Evolutionary conservation across 1,139 yeast genomes (phyloP), one percentile per base, ranked within the genome.

Genomic region (Candida gigantensis): DNA sequence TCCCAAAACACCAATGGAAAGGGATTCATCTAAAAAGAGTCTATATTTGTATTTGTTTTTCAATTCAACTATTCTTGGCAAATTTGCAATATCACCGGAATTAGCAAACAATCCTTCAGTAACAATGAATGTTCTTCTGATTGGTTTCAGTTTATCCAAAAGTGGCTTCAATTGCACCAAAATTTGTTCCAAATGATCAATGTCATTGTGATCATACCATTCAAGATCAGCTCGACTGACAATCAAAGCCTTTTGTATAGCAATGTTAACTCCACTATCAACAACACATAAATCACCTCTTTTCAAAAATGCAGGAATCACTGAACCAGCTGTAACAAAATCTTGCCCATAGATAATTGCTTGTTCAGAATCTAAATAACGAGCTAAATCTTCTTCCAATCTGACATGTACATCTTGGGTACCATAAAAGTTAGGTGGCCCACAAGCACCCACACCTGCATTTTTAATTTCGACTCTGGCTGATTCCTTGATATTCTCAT

Each of bases 401-500:
- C 84, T 72, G 41, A 82, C 83, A 55, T 92, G 98, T 24, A 83
- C 89, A 57, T 89, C 97, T 61, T 89, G 97, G 46, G 92, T 85
- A 43, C 98, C 99, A 60, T 90, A 92, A 52, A 92, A 92, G 42
- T 95, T 95, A 28, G 97, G 96, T 3, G 99, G 97, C 19, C 97
- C 97, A 69, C 99, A 92, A 1, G 97, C 94, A 45, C 99, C 33
- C n/a, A 92, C 97, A 54, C 99, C 99, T 40, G 85, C 80, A 39
- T 72, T 70, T 32, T 71, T 68, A 43, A 92, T 81, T 20, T 80
- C 74, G 19, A 66, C 58, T 40, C 75, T 71, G 4, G 92, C 89
- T 12, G 71, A 75, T n/a, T 68, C 60, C 41, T 68, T 68, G 26
- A 89, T 68, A 12, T 47, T 57, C 12, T 63, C 60, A 49, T 74